A percentile compares a stretch with the other conserved stretches of the same genome.
Evolutionary conservation across 495 filamentous ascomycete genomes (phyloP).

Genomic region (Hyaloscypha finlandica): DNA sequence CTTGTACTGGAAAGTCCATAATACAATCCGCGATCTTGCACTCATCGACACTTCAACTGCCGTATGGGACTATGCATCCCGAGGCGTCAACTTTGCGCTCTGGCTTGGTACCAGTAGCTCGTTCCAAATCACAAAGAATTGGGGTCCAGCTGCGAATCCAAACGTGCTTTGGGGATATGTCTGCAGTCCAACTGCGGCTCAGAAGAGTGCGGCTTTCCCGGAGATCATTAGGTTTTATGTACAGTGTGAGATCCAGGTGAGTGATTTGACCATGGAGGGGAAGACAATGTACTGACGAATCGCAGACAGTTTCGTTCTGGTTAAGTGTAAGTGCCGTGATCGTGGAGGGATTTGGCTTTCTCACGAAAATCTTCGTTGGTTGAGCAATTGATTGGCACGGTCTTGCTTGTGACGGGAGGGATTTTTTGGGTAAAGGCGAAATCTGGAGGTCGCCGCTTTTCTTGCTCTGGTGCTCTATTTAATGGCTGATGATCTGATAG

Average conservation of each 20-base stretch:
- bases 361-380: slow-evolving; percentile 3
- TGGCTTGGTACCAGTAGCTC: slow-evolving; percentile 2
- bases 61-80: slow-evolving; percentile 10
- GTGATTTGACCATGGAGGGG: not conserved
- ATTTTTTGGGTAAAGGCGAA: too few relatives aligned
- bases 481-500: too few relatives aligned
- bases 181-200: slow-evolving; percentile 3
- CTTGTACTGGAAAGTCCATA: slow-evolving; percentile 1
- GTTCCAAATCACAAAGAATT: slow-evolving; percentile 4
- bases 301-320: slow-evolving; percentile 14
- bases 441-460: too few relatives aligned
- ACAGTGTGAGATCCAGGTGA: slow-evolving; percentile 11
- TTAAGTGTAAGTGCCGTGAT: slow-evolving; percentile 1
- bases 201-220: slow-evolving; percentile 10
- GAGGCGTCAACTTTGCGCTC: slow-evolving; percentile 5
- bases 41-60: not conserved
- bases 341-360: slow-evolving; percentile 2
- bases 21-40: not conserved
- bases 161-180: slow-evolving; percentile 16
- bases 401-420: too few relatives aligned
- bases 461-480: too few relatives aligned
- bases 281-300: not conserved
- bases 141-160: slow-evolving; percentile 5
- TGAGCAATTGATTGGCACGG: not conserved
- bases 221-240: slow-evolving; percentile 11